These are phyloP conservation scores for Wallacemonas collosoma DNA, from an alignment of 208 protist species.

Conservation along the genomic window DNA sequence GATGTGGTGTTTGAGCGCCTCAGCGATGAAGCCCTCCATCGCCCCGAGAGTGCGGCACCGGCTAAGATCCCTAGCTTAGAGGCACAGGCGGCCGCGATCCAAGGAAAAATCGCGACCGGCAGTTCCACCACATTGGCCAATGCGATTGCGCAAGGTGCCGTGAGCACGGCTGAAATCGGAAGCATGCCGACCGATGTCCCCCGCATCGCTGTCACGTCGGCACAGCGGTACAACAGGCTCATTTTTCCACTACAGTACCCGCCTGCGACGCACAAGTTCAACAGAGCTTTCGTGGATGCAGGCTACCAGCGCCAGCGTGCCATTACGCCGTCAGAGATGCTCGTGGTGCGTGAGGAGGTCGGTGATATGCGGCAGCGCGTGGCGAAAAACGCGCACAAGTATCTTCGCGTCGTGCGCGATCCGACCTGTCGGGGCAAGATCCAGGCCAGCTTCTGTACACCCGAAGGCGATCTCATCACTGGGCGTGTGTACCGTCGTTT, in stretches of 20 bases:
- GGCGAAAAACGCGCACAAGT: conserved; percentile 40
- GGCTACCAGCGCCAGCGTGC: conserved; percentile 83
- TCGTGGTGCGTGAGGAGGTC: conserved; percentile 80
- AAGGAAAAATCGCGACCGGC: background rate
- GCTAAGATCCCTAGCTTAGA: conserved; percentile 36
- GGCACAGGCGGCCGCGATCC: background rate
- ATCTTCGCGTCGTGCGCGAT: conserved; percentile 79
- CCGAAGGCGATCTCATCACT: conserved; percentile 69
- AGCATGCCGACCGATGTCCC: conserved; percentile 69
- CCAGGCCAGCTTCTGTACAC: conserved; percentile 80
- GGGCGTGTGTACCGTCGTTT: conserved; percentile 85
- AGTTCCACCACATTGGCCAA: conserved; percentile 9
- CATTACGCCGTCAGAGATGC: conserved; percentile 81
- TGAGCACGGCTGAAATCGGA: conserved; percentile 61
- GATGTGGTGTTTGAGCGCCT: conserved; percentile 88
- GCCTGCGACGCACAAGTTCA: conserved; percentile 80
- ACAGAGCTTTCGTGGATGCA: conserved; percentile 82
- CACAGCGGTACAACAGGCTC: conserved; percentile 65
- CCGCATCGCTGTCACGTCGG: conserved; percentile 53
- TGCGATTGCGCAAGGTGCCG: conserved; percentile 27
- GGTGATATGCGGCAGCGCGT: conserved; percentile 62
- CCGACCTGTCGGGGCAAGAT: conserved; percentile 81
- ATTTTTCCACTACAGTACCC: conserved; percentile 77
- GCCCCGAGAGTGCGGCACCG: conserved; percentile 65
- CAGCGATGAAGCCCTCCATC: conserved; percentile 83